A percentile compares a stretch with the other conserved stretches of the same genome.
Evolutionary conservation across 2,329 filamentous ascomycete genomes (phyloP).

Genomic region (Beauveria rudraprayagi): DNA sequence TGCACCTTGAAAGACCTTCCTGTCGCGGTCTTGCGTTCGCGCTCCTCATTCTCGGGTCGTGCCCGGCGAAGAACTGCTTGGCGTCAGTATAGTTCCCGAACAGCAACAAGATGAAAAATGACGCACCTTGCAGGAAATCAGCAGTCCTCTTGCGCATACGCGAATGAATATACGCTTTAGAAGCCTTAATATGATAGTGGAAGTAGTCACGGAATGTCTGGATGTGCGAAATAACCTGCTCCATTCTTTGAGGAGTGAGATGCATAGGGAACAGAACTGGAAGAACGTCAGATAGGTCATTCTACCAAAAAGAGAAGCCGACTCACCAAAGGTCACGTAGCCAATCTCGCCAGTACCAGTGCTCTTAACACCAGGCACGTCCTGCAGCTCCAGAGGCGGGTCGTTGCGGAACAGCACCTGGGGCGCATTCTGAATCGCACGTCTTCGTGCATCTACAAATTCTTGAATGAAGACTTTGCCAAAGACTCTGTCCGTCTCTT

Average conservation of each 20-base stretch:
- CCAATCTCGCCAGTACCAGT: conserved; percentile 78
- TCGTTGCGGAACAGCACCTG: conserved; percentile 96
- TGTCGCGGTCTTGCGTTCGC: conserved; percentile 96
- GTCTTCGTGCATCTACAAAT: conserved; percentile 90
- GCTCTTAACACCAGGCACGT: conserved; percentile 71
- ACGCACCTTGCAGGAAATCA: conserved; percentile 89
- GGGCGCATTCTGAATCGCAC: conserved; percentile 95
- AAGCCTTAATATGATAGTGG: conserved; percentile 99
- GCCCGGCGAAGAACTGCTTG: conserved; percentile 81
- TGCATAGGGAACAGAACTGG: conserved; percentile 92
- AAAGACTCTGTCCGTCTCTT: conserved; percentile 95
- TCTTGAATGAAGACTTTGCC: conserved; percentile 98
- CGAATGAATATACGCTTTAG: conserved; percentile 98
- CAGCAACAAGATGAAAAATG: not conserved
- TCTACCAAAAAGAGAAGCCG: conserved; percentile 17
- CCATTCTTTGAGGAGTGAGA: conserved; percentile 79
- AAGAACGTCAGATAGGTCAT: conserved; percentile 15
- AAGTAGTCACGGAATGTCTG: conserved; percentile 99
- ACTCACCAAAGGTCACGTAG: conserved; percentile 90
- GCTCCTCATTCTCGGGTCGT: conserved; percentile 90
- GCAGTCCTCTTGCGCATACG: conserved; percentile 96
- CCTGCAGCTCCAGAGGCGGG: conserved; percentile 82
- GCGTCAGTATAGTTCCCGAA: not conserved
- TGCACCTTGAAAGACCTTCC: conserved; percentile 77
- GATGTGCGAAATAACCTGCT: conserved; percentile 96